Percentiles rank a stretch among this genome's conserved stretches.
Evolutionary conservation across 139 green algal genomes (phyloP).

Genomic region (Picochlorum sp.): DNA sequence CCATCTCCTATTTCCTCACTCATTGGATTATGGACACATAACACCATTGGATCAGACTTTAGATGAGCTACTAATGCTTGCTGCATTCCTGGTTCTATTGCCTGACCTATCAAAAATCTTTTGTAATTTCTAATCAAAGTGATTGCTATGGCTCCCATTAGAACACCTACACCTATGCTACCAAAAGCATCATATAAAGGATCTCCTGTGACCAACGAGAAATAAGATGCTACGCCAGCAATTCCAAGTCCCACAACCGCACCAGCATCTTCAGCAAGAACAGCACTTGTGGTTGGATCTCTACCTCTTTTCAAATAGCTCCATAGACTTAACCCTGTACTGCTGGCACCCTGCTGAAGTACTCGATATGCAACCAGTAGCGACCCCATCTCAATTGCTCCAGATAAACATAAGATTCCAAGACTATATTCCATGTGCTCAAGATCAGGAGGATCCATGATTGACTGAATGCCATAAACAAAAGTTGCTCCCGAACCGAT

Average conservation of each 20-base stretch:
- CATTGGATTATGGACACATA: conserved; percentile 67
- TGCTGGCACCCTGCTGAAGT: conserved; percentile 32
- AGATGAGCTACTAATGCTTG: conserved; percentile 34
- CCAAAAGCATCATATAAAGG: conserved; percentile 74
- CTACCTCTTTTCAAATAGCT: conserved; percentile 51
- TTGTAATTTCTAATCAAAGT: conserved; percentile 82
- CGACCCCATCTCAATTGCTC: conserved; percentile 59
- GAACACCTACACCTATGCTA: conserved; percentile 63
- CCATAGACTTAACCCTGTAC: conserved; percentile 33
- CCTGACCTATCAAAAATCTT: conserved; percentile 63
- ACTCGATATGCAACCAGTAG: conserved; percentile 57
- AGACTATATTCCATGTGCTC: conserved; percentile 21
- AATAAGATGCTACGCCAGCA: conserved; percentile 23
- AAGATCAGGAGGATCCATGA: conserved; percentile 32
- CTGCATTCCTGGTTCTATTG: conserved; percentile 16
- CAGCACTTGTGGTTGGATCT: conserved; percentile 79
- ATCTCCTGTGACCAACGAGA: conserved; percentile 37
- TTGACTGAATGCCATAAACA: conserved; percentile 60
- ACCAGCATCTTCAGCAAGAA: conserved; percentile 83
- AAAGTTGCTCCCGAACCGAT: conserved; percentile 72
- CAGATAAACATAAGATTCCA: conserved; percentile 58
- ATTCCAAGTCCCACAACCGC: conserved; percentile 62
- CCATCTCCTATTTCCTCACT: conserved; percentile 76
- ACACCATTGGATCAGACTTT: conserved; percentile 29
- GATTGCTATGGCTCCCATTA: conserved; percentile 71